These are phyloP conservation scores for Pestalotiopsis sp. DNA, from an alignment of 2,329 filamentous ascomycete genomes.

Conservation along the genomic window DNA sequence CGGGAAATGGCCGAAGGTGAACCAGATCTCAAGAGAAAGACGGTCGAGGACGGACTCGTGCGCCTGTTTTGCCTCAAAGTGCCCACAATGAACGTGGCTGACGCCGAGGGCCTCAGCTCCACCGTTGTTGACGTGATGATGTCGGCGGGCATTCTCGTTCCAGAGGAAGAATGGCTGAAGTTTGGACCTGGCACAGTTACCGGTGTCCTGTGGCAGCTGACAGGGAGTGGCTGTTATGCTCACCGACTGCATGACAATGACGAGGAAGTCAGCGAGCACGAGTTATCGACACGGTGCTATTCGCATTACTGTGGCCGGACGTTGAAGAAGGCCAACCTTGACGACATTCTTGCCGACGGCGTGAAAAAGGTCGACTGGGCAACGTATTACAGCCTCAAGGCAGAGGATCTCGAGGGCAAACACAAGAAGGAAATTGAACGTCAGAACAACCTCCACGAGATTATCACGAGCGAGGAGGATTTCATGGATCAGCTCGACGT, in stretches of 20 bases:
- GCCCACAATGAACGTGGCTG: constrained; percentile 96
- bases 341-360: constrained; percentile 70
- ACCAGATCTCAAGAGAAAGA: constrained; percentile 80
- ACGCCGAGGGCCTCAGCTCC: constrained; percentile 84
- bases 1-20: constrained; percentile 90
- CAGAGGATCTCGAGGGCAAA: constrained; percentile 71
- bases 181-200: constrained; percentile 80
- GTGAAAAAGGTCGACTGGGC: constrained; percentile 82
- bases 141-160: constrained; percentile 73
- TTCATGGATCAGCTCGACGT: constrained; percentile 91
- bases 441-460: constrained; percentile 94
- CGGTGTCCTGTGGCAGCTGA: constrained; percentile 91
- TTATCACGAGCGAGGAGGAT: constrained; percentile 88
- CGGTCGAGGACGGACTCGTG: constrained; percentile 84
- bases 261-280: constrained; percentile 38
- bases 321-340: constrained; percentile 89
- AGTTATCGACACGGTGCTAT: constrained; percentile 80
- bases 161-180: constrained; percentile 97
- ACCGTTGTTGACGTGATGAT: constrained; percentile 82
- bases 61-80: constrained; percentile 92
- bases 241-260: constrained; percentile 73
- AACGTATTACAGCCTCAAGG: constrained; percentile 82
- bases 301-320: constrained; percentile 93
- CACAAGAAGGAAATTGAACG: constrained; percentile 87
- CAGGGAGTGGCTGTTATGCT: constrained; percentile 88